phyloP scores from a whole-genome alignment of 2,329 filamentous ascomycete genomes.

The Pseudocercospora fijiensis region DNA sequence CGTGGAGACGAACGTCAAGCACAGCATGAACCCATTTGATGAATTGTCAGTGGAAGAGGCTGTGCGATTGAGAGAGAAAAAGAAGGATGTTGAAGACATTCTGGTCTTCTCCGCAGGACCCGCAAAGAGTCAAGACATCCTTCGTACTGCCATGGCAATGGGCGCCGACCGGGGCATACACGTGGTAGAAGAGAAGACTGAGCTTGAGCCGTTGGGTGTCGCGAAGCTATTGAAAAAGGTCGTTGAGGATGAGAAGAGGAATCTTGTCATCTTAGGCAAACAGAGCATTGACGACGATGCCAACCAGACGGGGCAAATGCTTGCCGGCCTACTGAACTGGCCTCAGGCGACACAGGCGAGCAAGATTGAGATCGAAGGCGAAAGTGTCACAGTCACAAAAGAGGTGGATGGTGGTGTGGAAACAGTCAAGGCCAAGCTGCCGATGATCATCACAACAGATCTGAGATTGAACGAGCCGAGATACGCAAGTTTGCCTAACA shows the following conservation, averaged over 20 bases:
- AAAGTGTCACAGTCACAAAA: slow-evolving; percentile 72
- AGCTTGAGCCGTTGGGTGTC: slow-evolving; percentile 85
- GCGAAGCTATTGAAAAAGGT: slow-evolving; percentile 82
- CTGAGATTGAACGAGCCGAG: slow-evolving; percentile 90
- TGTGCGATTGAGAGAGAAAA: slow-evolving; percentile 84
- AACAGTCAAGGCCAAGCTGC: slow-evolving; percentile 80
- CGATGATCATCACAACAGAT: slow-evolving; percentile 93
- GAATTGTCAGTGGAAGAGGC: slow-evolving; percentile 97
- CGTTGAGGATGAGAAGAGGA: slow-evolving; percentile 79
- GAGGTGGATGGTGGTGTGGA: slow-evolving; percentile 96
- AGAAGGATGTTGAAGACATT: slow-evolving; percentile 75
- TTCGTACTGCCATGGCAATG: slow-evolving; percentile 98
- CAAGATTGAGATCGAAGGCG: slow-evolving; percentile 73
- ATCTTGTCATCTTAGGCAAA: slow-evolving; percentile 92
- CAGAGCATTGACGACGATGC: slow-evolving; percentile 98
- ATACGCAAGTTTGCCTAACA: slow-evolving; percentile 93
- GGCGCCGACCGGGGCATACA: slow-evolving; percentile 90
- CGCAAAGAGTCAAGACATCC: slow-evolving; percentile 78
- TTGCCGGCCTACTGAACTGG: slow-evolving; percentile 89
- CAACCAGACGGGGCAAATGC: slow-evolving; percentile 95
- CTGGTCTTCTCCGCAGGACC: slow-evolving; percentile 85
- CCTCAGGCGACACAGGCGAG: slow-evolving; percentile 91
- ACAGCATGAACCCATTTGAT: slow-evolving; percentile 99
- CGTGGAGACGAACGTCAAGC: slow-evolving; percentile 91
- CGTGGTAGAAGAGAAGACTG: slow-evolving; percentile 66